phyloP scores from a whole-genome alignment of 805 yeast genomes.

The Metschnikowia kunwiensis region DNA sequence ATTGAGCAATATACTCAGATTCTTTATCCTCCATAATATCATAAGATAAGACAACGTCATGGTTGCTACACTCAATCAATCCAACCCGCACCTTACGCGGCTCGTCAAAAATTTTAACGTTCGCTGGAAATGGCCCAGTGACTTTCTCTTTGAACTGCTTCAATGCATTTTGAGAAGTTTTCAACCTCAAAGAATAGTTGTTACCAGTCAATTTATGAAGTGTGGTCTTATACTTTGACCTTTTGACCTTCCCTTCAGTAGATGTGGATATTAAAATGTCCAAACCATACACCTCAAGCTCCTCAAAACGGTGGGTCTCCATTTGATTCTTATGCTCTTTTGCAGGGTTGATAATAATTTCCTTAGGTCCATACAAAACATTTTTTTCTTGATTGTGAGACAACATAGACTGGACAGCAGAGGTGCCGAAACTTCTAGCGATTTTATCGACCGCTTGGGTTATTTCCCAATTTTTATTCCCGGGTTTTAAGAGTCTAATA shows the following conservation, averaged over 20 bases:
- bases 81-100: conserved; percentile 73
- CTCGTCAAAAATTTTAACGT: conserved; percentile 62
- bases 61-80: conserved; percentile 66
- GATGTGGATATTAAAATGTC: conserved; percentile 67
- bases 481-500: conserved; percentile 60
- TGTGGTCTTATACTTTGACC: conserved; percentile 59
- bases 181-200: conserved; percentile 65
- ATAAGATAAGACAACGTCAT: conserved; percentile 62
- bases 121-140: conserved; percentile 62
- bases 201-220: conserved; percentile 70
- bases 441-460: conserved; percentile 63
- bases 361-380: conserved; percentile 70
- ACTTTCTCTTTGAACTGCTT: conserved; percentile 66
- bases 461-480: conserved; percentile 72
- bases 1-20: conserved; percentile 65
- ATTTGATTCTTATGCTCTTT: conserved; percentile 62
- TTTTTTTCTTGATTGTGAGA: conserved; percentile 67
- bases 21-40: conserved; percentile 67
- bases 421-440: conserved; percentile 55
- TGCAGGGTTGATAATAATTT: conserved; percentile 70
- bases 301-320: conserved; percentile 64
- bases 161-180: conserved; percentile 63
- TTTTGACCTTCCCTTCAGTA: conserved; percentile 61
- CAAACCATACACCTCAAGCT: conserved; percentile 73
- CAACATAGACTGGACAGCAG: conserved; percentile 74